Conservation (phyloP, 1,284 basidiomycete genomes). For the Ustilago shanxiensis region DNA sequence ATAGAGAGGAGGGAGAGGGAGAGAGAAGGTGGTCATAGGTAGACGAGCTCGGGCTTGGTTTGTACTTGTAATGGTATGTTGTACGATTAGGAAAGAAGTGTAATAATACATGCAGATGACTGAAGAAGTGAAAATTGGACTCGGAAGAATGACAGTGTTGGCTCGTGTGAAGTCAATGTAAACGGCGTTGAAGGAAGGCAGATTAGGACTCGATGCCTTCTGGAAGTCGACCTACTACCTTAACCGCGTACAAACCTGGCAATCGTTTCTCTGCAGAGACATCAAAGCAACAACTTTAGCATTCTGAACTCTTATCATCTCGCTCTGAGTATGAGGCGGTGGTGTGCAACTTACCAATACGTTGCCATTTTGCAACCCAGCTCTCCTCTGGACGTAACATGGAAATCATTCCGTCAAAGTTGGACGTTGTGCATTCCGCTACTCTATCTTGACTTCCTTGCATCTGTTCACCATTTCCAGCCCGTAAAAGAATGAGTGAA, state of each 20-base stretch:
- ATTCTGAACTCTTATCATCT: too few relatives aligned
- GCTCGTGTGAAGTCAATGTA: too few relatives aligned
- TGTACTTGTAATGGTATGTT: constrained; percentile 12
- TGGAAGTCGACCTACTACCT: constrained; percentile 64
- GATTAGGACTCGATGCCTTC: constrained; percentile 46
- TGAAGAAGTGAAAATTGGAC: background rate
- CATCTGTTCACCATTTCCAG: constrained; percentile 76
- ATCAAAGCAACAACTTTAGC: background rate
- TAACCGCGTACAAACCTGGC: constrained; percentile 68
- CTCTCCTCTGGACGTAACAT: constrained; percentile 88
- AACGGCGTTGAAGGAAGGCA: background rate
- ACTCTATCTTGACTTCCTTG: constrained; percentile 88
- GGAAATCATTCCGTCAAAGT: constrained; percentile 92
- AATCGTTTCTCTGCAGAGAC: constrained; percentile 63
- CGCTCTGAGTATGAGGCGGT: background rate
- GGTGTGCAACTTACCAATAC: constrained; percentile 47
- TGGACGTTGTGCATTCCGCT: constrained; percentile 87
- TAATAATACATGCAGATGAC: constrained; percentile 32
- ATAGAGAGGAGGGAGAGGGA: constrained; percentile 7
- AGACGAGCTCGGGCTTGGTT: background rate
- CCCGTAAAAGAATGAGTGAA: background rate
- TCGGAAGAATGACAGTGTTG: background rate
- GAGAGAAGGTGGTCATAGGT: constrained; percentile 5
- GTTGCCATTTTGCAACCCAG: constrained; percentile 81
- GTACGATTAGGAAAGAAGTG: background rate